A percentile compares a stretch with the other conserved stretches of the same genome.
Evolutionary conservation across 129 eudicot genomes (phyloP).

Genomic region (Artemisia argyi): DNA sequence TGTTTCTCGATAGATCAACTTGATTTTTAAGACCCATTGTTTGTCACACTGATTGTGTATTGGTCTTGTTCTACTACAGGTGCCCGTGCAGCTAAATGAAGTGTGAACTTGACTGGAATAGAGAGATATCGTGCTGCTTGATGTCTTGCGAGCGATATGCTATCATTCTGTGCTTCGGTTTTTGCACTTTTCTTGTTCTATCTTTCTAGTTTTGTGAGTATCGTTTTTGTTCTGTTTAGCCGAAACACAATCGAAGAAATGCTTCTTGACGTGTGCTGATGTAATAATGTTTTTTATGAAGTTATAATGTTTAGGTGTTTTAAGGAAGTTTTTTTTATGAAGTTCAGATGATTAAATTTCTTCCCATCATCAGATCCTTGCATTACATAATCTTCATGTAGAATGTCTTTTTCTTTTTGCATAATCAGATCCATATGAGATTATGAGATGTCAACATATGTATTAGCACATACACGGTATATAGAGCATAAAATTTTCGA

Average conservation of each 20-base stretch:
- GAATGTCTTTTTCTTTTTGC: neutral
- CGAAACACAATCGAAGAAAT: conserved; percentile 8
- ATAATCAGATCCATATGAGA: too few species aligned
- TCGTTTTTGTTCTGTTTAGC: conserved; percentile 25
- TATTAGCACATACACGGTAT: too few species aligned
- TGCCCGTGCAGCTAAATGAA: conserved; percentile 43
- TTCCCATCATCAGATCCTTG: conserved; percentile 11
- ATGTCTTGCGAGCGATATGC: neutral
- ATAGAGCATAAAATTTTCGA: too few species aligned
- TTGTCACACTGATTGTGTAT: conserved; percentile 4
- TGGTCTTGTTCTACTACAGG: conserved; percentile 32
- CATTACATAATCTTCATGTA: neutral
- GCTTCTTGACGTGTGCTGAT: conserved; percentile 18
- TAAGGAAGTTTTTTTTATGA: conserved; percentile 27
- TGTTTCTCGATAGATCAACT: neutral
- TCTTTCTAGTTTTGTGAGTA: conserved; percentile 13
- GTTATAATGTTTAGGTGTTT: conserved; percentile 15
- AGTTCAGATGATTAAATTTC: conserved; percentile 26
- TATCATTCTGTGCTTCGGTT: conserved; percentile 7
- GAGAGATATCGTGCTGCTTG: conserved; percentile 9
- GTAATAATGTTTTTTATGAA: conserved; percentile 24
- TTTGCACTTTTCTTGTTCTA: neutral
- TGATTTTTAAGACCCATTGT: neutral
- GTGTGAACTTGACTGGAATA: conserved; percentile 17
- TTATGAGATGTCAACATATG: neutral